A percentile compares a stretch with the other conserved stretches of the same genome.
phyloP scores from a whole-genome alignment of 176 grass and related monocot genomes.

The Eragrostis nindensis region DNA sequence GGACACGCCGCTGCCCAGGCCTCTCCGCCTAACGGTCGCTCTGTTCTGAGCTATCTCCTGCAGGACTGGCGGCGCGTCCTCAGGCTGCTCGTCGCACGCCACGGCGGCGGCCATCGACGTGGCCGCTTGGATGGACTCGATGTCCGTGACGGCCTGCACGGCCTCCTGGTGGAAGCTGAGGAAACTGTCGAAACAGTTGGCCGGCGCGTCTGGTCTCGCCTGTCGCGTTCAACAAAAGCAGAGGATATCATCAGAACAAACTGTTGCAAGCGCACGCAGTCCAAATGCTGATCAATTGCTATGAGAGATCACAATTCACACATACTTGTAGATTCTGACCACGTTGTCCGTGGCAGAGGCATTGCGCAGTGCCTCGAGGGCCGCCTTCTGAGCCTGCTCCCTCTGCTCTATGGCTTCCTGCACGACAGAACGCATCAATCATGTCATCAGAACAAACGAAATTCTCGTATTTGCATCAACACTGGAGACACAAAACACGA shows the following conservation, averaged over 20 bases:
- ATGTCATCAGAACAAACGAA: neutral
- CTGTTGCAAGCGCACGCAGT: neutral
- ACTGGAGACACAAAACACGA: neutral
- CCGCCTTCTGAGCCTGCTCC: constrained; percentile 89
- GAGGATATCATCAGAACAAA: neutral
- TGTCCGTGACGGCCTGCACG: constrained; percentile 69
- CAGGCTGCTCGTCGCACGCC: constrained; percentile 21
- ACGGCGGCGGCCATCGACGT: constrained; percentile 55
- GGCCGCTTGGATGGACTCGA: constrained; percentile 82
- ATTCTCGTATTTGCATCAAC: neutral
- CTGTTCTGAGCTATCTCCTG: constrained; percentile 84
- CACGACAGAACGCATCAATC: neutral
- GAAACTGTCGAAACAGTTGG: constrained; percentile 79
- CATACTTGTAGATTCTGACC: constrained; percentile 74
- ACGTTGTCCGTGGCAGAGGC: constrained; percentile 83
- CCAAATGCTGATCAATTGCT: neutral
- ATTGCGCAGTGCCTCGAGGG: constrained; percentile 82
- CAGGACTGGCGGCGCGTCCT: constrained; percentile 50
- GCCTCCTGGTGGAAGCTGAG: constrained; percentile 84
- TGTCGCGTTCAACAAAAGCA: constrained; percentile 27
- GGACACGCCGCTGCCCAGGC: constrained; percentile 37
- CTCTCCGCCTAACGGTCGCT: constrained; percentile 39
- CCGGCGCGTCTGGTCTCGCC: constrained; percentile 69
- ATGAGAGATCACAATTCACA: neutral
- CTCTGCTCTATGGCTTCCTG: constrained; percentile 82